Percentiles rank a stretch among this genome's conserved stretches.
These are phyloP conservation scores for Penicillium verhagenii DNA, from an alignment of 495 filamentous ascomycete species.

Conservation along the genomic window DNA sequence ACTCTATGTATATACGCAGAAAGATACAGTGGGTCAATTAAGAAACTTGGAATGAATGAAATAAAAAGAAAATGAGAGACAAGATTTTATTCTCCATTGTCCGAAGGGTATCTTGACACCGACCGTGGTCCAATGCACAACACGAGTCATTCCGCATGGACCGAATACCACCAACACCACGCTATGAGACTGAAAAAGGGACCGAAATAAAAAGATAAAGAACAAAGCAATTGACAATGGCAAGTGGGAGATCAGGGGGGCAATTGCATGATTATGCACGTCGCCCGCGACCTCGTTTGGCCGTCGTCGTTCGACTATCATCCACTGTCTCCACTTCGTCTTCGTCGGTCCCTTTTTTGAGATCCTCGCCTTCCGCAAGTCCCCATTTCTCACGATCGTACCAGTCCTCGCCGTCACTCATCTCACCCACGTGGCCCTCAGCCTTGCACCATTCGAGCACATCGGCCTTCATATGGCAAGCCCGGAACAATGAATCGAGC, in stretches of 20 bases:
- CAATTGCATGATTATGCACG: constrained; percentile 24
- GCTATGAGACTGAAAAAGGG: constrained; percentile 21
- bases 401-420: constrained; percentile 96
- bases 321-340: constrained; percentile 77
- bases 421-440: constrained; percentile 79
- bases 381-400: constrained; percentile 90
- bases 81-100: constrained; percentile 13
- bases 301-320: constrained; percentile 70
- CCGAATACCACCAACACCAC: constrained; percentile 28
- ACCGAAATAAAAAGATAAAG: neutral
- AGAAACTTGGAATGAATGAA: neutral
- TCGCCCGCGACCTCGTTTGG: constrained; percentile 52
- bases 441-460: constrained; percentile 87
- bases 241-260: neutral
- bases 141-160: neutral
- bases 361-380: constrained; percentile 65
- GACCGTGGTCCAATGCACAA: constrained; percentile 4
- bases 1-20: neutral
- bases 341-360: constrained; percentile 90
- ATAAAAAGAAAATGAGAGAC: neutral
- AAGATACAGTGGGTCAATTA: too few species aligned
- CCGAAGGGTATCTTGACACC: constrained; percentile 23
- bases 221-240: neutral
- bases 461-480: constrained; percentile 72
- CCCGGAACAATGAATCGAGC: constrained; percentile 70